Evolutionary conservation across 495 filamentous ascomycete species (phyloP).

Genomic region (Cenococcum geophilum): DNA sequence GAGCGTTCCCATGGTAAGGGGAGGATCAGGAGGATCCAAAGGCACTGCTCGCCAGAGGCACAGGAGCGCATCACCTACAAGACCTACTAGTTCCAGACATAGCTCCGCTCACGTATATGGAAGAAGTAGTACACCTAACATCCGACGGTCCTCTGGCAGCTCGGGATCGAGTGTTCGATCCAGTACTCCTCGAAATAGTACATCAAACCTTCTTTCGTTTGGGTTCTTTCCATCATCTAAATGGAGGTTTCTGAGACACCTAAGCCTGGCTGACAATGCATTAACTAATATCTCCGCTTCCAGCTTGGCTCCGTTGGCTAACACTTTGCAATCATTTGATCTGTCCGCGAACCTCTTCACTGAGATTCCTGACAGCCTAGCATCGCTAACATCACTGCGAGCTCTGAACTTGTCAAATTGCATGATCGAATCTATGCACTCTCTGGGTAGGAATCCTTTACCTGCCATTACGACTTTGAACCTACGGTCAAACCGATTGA

Average conservation of each 20-base stretch:
- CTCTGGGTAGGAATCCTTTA: slow-evolving; percentile 75
- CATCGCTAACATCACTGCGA: slow-evolving; percentile 70
- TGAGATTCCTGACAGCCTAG: slow-evolving; percentile 83
- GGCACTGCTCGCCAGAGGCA: slow-evolving; percentile 49
- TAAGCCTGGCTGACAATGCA: slow-evolving; percentile 86
- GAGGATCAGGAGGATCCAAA: slow-evolving; percentile 45
- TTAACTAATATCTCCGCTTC: slow-evolving; percentile 68
- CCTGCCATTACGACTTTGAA: slow-evolving; percentile 93
- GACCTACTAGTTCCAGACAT: slow-evolving; percentile 66
- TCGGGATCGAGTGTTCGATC: slow-evolving; percentile 79
- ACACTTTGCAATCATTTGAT: slow-evolving; percentile 83
- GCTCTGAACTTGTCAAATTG: slow-evolving; percentile 90
- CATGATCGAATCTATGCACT: slow-evolving; percentile 95
- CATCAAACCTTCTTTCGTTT: slow-evolving; percentile 61
- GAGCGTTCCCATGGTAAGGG: slow-evolving; percentile 46
- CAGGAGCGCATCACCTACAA: slow-evolving; percentile 70
- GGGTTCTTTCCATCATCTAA: slow-evolving; percentile 71
- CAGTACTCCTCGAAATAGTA: slow-evolving; percentile 62
- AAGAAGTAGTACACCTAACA: slow-evolving; percentile 56
- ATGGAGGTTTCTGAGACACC: slow-evolving; percentile 88
- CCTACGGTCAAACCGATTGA: slow-evolving; percentile 79
- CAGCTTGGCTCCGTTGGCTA: slow-evolving; percentile 73
- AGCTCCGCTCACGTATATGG: slow-evolving; percentile 52
- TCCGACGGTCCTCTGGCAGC: slow-evolving; percentile 83
- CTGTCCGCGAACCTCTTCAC: slow-evolving; percentile 85